Evolutionary conservation across 2,329 filamentous ascomycete species (phyloP), one percentile per base, ranked within the genome.

Genomic region (Colletotrichum falcatum): DNA sequence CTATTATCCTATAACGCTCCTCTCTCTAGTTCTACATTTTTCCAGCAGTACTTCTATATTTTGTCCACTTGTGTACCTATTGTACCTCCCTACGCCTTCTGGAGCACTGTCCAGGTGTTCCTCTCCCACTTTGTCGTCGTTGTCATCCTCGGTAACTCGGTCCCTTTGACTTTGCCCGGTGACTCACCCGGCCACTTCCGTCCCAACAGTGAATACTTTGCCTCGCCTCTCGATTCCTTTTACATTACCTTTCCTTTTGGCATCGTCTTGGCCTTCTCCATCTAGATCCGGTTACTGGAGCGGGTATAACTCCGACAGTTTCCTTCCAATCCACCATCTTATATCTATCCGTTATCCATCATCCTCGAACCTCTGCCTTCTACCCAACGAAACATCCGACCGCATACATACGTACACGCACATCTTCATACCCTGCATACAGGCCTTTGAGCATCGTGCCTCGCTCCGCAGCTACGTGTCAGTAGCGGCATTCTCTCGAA

Each of bases 151-250:
- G 60, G 46, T 33, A 28, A 54, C 44, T 49, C 48, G 26, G 30
- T n/a, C 28, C 30, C 39, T 35, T 62, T 48, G 35, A 35, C 49
- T 23, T 23, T 30, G 62, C 30, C 55, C 42, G 63, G 67, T 66
- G 67, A 70, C 67, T 70, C 67, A 70, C 67, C 56, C 63, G 67
- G 63, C 56, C 56, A 56, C 49, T 66, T 56, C 56, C 64, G 28
- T 66, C 56, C 56, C 51, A 23, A 53, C 49, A 55, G 33, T 39
- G 53, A 54, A 28, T 65, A 65, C 44, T 18, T 67, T 18, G 42
- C 30, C 48, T 44, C 16, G 35, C 53, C 54, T 48, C 26, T 37
- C 30, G 26, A 26, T 35, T 39, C 35, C 35, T 33, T n/a, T 65
- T 33, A 16, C 12, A 39, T 23, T 44, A 12, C 46, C 30, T 30